Percentiles rank a stretch among this genome's conserved stretches.
Conservation (phyloP, 257 asterid species). For the Solanum infundibuliforme region DNA sequence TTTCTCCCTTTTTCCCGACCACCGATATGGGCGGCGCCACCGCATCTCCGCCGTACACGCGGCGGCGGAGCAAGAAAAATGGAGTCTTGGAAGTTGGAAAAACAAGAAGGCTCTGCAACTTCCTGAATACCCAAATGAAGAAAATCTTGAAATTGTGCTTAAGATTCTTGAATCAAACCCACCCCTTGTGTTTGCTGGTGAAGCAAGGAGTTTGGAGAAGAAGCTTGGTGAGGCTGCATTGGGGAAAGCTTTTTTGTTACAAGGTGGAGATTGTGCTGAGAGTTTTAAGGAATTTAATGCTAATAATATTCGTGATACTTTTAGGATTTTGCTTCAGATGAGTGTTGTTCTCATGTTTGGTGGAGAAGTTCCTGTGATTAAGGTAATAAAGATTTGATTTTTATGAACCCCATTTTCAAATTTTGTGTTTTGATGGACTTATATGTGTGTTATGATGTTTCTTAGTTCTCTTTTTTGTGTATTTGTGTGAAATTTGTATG, state of each 20-base stretch:
- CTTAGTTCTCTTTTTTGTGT: neutral
- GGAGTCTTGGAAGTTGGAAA: slow-evolving; percentile 60
- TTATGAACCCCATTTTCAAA: neutral
- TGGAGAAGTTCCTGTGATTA: slow-evolving; percentile 70
- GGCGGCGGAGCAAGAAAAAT: slow-evolving; percentile 26
- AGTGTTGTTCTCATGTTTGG: slow-evolving; percentile 72
- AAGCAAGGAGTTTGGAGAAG: slow-evolving; percentile 72
- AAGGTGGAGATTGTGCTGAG: slow-evolving; percentile 87
- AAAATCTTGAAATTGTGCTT: slow-evolving; percentile 45
- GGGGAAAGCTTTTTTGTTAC: slow-evolving; percentile 72
- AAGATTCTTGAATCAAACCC: slow-evolving; percentile 51
- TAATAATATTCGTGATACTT: slow-evolving; percentile 59
- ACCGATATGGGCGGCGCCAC: slow-evolving; percentile 23
- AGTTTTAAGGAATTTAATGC: slow-evolving; percentile 76
- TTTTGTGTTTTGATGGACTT: neutral
- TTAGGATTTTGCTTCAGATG: slow-evolving; percentile 73
- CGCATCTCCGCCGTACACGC: slow-evolving; percentile 58
- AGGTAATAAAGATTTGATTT: slow-evolving; percentile 28
- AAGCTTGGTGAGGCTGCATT: slow-evolving; percentile 62
- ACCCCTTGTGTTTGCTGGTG: slow-evolving; percentile 82
- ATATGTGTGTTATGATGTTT: neutral
- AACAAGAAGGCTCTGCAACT: slow-evolving; percentile 60
- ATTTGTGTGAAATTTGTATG: neutral
- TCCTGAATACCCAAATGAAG: slow-evolving; percentile 62
- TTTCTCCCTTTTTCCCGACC: slow-evolving; percentile 8